Base-by-base conservation (phyloP, 2,329 filamentous ascomycete species). In the Hymenoscyphus linearis region DNA sequence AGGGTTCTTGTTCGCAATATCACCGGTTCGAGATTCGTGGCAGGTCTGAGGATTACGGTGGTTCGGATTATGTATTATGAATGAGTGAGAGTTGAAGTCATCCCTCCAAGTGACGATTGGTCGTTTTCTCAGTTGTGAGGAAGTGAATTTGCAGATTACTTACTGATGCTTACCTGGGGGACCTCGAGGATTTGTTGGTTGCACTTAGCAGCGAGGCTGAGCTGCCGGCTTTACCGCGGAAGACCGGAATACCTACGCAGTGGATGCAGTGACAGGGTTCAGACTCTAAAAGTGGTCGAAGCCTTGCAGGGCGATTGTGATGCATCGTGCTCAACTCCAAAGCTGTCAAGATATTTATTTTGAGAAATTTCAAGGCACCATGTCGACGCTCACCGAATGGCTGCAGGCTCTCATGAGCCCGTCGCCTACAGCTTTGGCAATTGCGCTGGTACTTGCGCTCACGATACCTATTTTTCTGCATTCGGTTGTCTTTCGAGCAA, bases 401-500 rank as follows among this genome's bases (percentile, higher is more conserved):
- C 67, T 84, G 68, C 80, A 84, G 74, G 76, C 77, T 62, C 75
- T 85, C 61, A 76, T 88, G 71, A 83, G 79, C 62, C 85, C 85
- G n/a, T 86, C 85, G 16, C 68, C 78, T 12, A 73, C 83, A 59
- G 80, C 85, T 62, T 82, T 98, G 69, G 67, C 86, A 64, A 73
- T 93, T 72, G 89, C 91, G 14, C 71, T 89, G 22, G 66, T 91
- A 60, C 78, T 96, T 70, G 84, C 90, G 63, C 73, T 97, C 66
- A 87, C 59, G 5, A 79, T 90, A 31, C 95, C 95, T 22, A 71
- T 96, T 58, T 72, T 96, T 59, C 80, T 97, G 55, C 95, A 98
- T 78, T 74, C 84, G 61, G 78, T 88, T 72, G 65, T 73, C 82
- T 96, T 91, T 74, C 83, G 83, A 60, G 81, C 84, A 56, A 82